Base-by-base conservation (phyloP, 2,329 filamentous ascomycete genomes). In the Penicillium sp. region DNA sequence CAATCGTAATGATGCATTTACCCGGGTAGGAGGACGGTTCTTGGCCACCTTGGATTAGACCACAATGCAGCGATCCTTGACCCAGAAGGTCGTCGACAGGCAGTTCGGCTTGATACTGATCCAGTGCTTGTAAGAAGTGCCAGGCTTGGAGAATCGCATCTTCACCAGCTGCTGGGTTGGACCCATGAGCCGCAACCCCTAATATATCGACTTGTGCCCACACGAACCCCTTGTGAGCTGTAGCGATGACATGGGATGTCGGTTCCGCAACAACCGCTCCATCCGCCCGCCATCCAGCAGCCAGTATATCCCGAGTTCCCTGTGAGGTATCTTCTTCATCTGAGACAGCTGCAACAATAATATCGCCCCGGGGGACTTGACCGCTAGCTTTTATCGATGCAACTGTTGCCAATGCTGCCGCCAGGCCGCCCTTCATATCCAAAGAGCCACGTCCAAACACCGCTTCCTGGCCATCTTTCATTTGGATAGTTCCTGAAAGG, bases 361-460 rank as follows among this genome's bases (percentile, higher is more conserved):
- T 72, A 41, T 83, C 77, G 3, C 81, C 81, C 0, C 68, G 61
- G 8, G 78, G 70, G 17, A 37, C 30, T 3, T 53, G 49, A 1
- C 60, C 55, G 15, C 57, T 64, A 10, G 62, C 63, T 40, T 76
- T 77, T 3, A 69, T 67, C 3, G 68, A 66, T 7, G 74, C 66
- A 2, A 80, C 55, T 0, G 77, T 68, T 0, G 74, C 63, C 56
- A 83, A 69, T 3, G 67, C 71, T 2, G 78, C 76, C 4, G 80
- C 80, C 1, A 83, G 44, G 0, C 80, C 79, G 3, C 73, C 65
- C 56, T 82, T 83, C 80, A 83, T 83, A 34, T 82, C 80, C 8
- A 75, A 68, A 4, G 74, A 66, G 0, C 80, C 80, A 9, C 79
- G 71, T 0, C 79, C 79, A 30, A 77, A 74, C 1, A 80, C 58